Base-by-base conservation (phyloP, 1,284 basidiomycete genomes). In the Coniferiporia sulphurascens region DNA sequence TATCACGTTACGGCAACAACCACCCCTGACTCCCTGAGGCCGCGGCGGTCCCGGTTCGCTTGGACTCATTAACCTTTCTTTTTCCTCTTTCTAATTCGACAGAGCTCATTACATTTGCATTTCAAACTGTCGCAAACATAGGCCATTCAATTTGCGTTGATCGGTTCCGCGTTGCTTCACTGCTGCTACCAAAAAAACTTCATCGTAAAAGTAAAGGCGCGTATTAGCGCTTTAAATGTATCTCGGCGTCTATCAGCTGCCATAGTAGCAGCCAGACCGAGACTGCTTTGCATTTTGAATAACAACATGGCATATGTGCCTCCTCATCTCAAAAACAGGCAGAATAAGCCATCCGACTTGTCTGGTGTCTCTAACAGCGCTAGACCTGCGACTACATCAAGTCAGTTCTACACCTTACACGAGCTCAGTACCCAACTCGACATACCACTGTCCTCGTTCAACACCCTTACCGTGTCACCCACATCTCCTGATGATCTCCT, bases 281-380 rank as follows among this genome's bases (percentile, higher is more conserved):
- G 27, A 27, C 27, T 5, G 27, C 27, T 49, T 49, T 49, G n/a
- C 27, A 22, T 27, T 5, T 49, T 22, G 27, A 27, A 27, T 27
- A 27, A 5, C 27, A 41, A 12, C 35, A 60, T 60, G 58, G 53
- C 58, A n/a, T 60, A 60, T 19, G 53, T 60, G 15, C 58, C 58
- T 27, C 58, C 58, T 13, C 52, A 60, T 34, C 27, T 50, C 9
- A 41, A 48, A 45, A 58, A 58, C 38, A 51, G 27, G 19, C 48
- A 51, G 27, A 12, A 8, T 15, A 17, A 17, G 6, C 9, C 3
- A 8, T 50, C 48, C 27, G 27, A 5, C 27, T 27, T 41, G 12
- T 41, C 15, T 41, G 38, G 38, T 3, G 9, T 41, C 27, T 27
- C 27, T 27, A 27, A 27, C 27, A 27, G 27, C 27, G 5, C 5